Evolutionary conservation across 2,329 filamentous ascomycete species (phyloP).

Genomic region (Fusarium sarcochroum): DNA sequence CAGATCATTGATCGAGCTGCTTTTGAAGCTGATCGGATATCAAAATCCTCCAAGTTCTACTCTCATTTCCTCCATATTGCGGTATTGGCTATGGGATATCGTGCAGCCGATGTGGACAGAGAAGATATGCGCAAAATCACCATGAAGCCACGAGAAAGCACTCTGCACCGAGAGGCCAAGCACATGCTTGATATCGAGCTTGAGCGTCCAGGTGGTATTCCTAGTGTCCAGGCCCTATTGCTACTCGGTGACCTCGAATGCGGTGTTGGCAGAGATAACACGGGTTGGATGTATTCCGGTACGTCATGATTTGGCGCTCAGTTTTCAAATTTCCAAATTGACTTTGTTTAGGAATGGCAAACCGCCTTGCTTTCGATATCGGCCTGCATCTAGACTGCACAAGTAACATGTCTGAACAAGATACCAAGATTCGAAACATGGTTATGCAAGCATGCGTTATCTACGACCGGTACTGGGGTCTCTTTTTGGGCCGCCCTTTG

Average conservation of each 20-base stretch:
- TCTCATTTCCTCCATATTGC: constrained; percentile 66
- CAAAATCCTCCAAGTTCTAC: constrained; percentile 64
- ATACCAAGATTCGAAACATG: constrained; percentile 64
- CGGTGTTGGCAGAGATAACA: constrained; percentile 66
- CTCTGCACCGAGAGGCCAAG: constrained; percentile 67
- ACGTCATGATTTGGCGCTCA: constrained; percentile 33
- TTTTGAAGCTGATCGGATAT: constrained; percentile 63
- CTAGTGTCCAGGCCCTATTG: constrained; percentile 66
- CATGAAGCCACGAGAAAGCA: constrained; percentile 64
- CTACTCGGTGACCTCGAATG: constrained; percentile 68
- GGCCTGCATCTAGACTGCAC: constrained; percentile 64
- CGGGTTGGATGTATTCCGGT: constrained; percentile 69
- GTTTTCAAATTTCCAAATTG: background rate
- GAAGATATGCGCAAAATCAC: constrained; percentile 64
- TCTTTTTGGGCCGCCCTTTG: constrained; percentile 68
- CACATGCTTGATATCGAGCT: constrained; percentile 68
- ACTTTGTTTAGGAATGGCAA: constrained; percentile 56
- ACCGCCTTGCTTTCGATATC: constrained; percentile 62
- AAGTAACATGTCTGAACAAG: constrained; percentile 60
- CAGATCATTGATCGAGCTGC: constrained; percentile 64
- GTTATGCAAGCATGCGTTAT: constrained; percentile 66
- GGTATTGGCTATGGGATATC: constrained; percentile 66
- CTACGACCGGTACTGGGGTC: constrained; percentile 68
- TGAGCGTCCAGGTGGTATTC: constrained; percentile 65
- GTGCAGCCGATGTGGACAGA: constrained; percentile 63